Evolutionary conservation across 176 grass and related monocot species (phyloP), one percentile per base, ranked within the genome.

Genomic region (Paspalum vaginatum): DNA sequence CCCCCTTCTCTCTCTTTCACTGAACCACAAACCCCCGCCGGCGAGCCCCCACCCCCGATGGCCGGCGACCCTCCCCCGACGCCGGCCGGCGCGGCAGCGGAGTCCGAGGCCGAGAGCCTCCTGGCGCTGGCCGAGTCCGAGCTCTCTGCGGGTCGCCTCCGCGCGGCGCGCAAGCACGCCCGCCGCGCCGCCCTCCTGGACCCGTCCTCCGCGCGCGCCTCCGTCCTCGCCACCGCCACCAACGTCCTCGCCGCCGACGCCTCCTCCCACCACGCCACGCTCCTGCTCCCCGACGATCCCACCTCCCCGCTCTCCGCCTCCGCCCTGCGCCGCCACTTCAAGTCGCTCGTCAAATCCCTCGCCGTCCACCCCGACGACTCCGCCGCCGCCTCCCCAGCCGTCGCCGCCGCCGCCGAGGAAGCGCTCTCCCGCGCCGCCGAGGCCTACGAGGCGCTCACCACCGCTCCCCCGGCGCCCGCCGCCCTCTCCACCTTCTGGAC

Each of bases 401-500:
- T 46, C 48, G 42, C 76, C 5, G 76, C 54, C 3, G 82, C 75
- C 4, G 77, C 69, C n/a, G 79, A 97, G 67, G 87, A 98, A 9
- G 95, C 92, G 27, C 87, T 98, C 41, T 71, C 79, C 24, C 83
- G 89, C 32, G 84, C 86, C 42, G 67, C 87, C 21, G 78, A 70
- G 27, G 91, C 95, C 25, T 94, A 89, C 68, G 63, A 77, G 52
- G 72, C 93, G 80, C 86, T 98, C 68, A 81, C 88, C 14, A 80
- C 81, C 18, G 76, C 73, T 62, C n/a, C 3, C 53, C 67, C 58
- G 32, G 2, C 32, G 2, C 32, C 32, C 32, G 32, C 32, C 32
- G 57, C 41, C 7, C 51, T 51, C 63, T 57, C 49, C 17, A 98
- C 92, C 25, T 94, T 98, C 86, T 94, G 92, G 95, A 98, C 95